These are phyloP conservation scores for Petunia hybrid DNA, from an alignment of 305 asterid genomes.

Conservation along the genomic window DNA sequence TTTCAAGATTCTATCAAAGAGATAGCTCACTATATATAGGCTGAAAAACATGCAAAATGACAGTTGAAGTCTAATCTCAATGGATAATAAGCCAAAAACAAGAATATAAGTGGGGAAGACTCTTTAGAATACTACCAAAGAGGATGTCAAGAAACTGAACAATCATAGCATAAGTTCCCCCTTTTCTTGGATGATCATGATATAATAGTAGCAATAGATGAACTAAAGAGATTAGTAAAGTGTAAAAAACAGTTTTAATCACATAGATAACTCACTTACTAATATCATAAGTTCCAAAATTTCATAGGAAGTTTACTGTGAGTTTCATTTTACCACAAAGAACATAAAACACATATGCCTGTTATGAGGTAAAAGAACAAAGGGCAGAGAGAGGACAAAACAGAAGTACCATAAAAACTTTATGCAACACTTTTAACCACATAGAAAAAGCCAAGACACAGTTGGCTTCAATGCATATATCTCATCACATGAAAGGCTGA, in stretches of 20 bases:
- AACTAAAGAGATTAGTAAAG: background rate
- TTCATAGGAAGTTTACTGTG: background rate
- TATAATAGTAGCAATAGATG: slow-evolving; percentile 11
- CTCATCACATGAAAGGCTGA: slow-evolving; percentile 97
- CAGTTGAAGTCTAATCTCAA: slow-evolving; percentile 42
- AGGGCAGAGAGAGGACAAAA: slow-evolving; percentile 43
- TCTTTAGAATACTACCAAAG: slow-evolving; percentile 31
- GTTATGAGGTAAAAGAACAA: slow-evolving; percentile 54
- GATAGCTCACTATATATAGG: slow-evolving; percentile 36
- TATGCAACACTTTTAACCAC: slow-evolving; percentile 50
- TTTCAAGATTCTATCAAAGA: slow-evolving; percentile 41
- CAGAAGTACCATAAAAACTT: slow-evolving; percentile 36
- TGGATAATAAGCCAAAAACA: slow-evolving; percentile 47
- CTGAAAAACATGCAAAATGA: slow-evolving; percentile 41
- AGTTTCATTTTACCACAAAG: slow-evolving; percentile 35
- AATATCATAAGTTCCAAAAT: background rate
- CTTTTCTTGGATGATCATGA: slow-evolving; percentile 16
- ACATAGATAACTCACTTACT: background rate
- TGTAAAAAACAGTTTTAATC: background rate
- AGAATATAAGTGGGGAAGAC: slow-evolving; percentile 40
- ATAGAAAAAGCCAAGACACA: slow-evolving; percentile 74
- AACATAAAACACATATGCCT: slow-evolving; percentile 31
- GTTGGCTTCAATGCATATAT: slow-evolving; percentile 78
- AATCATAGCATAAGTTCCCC: slow-evolving; percentile 36
- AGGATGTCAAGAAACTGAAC: slow-evolving; percentile 21